These are phyloP conservation scores for Ogataea hybrid DNA, from an alignment of 1,139 yeast genomes.

Conservation along the genomic window DNA sequence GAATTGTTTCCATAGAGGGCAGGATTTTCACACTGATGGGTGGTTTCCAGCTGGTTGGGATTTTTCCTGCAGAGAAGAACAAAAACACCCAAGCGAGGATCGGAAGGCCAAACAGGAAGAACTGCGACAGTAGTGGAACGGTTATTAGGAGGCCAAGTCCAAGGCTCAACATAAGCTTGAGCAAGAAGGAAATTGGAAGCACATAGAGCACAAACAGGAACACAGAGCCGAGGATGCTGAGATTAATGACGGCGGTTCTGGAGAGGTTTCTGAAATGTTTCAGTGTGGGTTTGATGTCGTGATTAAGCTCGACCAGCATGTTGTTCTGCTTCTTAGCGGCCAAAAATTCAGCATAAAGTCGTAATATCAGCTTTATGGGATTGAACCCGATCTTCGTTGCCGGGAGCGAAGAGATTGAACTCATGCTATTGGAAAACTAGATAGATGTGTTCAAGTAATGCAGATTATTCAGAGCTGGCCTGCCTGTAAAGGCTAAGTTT, in stretches of 20 bases:
- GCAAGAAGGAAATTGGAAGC: conserved; percentile 49
- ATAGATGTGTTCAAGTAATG: background rate
- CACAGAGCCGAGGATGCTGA: conserved; percentile 40
- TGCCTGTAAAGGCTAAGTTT: too few species aligned
- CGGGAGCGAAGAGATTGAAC: background rate
- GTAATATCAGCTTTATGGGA: conserved; percentile 15
- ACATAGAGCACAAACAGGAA: conserved; percentile 32
- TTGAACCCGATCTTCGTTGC: conserved; percentile 8
- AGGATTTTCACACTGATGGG: conserved; percentile 86
- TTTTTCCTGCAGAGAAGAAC: conserved; percentile 75
- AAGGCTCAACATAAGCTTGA: conserved; percentile 43
- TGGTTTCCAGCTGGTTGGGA: conserved; percentile 79
- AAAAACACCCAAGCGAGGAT: conserved; percentile 85
- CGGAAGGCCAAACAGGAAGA: conserved; percentile 83
- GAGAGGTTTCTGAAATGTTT: conserved; percentile 31
- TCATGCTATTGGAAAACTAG: background rate
- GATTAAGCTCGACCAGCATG: conserved; percentile 17
- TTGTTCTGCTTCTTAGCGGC: conserved; percentile 18
- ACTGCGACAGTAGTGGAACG: conserved; percentile 79
- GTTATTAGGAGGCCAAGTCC: conserved; percentile 45
- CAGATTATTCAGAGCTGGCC: too few species aligned
- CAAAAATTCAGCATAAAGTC: conserved; percentile 17
- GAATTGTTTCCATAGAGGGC: conserved; percentile 91
- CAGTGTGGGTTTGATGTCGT: conserved; percentile 17
- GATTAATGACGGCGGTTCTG: conserved; percentile 30